Base-by-base conservation (phyloP, 495 filamentous ascomycete species). In the Lasiosphaeriaceae sp. region DNA sequence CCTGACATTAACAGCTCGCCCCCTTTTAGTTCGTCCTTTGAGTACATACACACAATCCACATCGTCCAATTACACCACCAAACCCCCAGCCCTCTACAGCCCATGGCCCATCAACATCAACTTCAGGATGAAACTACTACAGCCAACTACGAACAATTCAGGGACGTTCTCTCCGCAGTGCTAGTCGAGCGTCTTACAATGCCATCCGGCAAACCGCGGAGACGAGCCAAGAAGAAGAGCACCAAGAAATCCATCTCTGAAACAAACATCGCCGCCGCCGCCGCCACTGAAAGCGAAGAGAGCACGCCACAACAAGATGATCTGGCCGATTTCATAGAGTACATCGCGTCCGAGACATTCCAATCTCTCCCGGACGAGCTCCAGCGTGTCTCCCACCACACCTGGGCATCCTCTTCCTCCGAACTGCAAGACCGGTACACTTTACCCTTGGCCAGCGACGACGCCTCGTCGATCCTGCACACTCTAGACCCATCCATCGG, bases 271-370 rank as follows among this genome's bases (percentile, higher is more conserved):
- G 20, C 47, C 29, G 24, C 61, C 0, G 39, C 12, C 47, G 43
- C 31, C 14, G 61, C 59, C 35, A 62, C 71, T 4, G 23, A 39
- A 14, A 64, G 17, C 9, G 21, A 23, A 65, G 50, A 79, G 84
- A 62, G 83, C 9, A 31, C 3, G 3, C 4, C 26, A 31, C 9
- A 3, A 4, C 26, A 9, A 9, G 86, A 85, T 55, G 90, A 91
- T 49, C 71, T 92, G 24, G 80, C 77, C 45, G 90, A 93, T 6
- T 94, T 93, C 66, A 83, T 73, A 17, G 66, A 90, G 78, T 93
- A 91, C 77, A 78, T 93, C 55, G 83, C 88, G 12, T 67, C 73
- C 23, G 82, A 88, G 66, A 81, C 84, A 56, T 96, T 90, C 76
- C 60, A 73, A 31, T 72, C 77, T 47, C 80, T 94, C 26, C 87